Conservation (phyloP, 1,139 yeast species). For the Pichia kudriavzevii region DNA sequence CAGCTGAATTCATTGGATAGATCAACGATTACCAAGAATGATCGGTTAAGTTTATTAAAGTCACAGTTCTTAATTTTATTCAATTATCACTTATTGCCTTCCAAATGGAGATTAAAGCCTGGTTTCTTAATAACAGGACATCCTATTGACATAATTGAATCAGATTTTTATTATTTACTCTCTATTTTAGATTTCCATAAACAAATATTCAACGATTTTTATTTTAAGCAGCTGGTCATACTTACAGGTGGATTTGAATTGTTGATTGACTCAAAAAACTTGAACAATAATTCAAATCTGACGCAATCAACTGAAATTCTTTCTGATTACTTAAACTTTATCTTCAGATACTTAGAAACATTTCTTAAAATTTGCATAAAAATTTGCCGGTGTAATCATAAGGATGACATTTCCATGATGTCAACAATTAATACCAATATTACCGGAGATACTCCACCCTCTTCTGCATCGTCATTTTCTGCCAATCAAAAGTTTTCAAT, state of each 20-base stretch:
- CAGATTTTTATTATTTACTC: constrained; percentile 26
- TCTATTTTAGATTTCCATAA: constrained; percentile 25
- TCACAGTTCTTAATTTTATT: constrained; percentile 25
- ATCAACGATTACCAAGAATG: constrained; percentile 26
- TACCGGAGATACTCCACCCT: too few relatives aligned
- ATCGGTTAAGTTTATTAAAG: constrained; percentile 25
- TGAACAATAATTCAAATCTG: constrained; percentile 15
- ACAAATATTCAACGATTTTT: constrained; percentile 25
- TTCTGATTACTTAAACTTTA: constrained; percentile 26
- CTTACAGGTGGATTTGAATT: constrained; percentile 29
- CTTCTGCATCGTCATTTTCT: constrained; percentile 4
- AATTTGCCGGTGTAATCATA: constrained; percentile 17
- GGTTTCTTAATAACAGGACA: constrained; percentile 28
- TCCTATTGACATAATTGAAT: constrained; percentile 29
- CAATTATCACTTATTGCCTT: constrained; percentile 25
- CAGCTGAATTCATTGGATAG: constrained; percentile 21
- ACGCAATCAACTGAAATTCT: constrained; percentile 20
- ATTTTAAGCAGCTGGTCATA: constrained; percentile 27
- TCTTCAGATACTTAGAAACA: constrained; percentile 28
- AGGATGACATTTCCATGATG: background rate
- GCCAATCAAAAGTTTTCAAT: constrained; percentile 9
- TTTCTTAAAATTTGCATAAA: constrained; percentile 22
- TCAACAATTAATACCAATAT: background rate
- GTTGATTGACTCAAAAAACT: constrained; percentile 22
- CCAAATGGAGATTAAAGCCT: constrained; percentile 26